Percentiles rank a stretch among this genome's conserved stretches.
These are phyloP conservation scores for Wallemia mellicola DNA, from an alignment of 1,284 basidiomycete species.

Conservation along the genomic window DNA sequence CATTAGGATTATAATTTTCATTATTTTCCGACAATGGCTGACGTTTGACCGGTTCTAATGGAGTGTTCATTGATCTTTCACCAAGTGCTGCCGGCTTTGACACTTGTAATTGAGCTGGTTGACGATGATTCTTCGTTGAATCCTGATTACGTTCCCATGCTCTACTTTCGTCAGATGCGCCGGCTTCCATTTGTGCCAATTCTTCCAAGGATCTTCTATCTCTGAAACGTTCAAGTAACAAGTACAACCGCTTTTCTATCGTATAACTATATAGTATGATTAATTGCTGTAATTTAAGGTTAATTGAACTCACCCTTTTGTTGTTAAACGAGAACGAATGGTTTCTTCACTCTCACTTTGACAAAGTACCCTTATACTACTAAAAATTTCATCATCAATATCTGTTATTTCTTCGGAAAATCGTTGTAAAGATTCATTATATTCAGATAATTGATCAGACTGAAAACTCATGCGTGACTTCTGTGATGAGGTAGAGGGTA, in stretches of 20 bases:
- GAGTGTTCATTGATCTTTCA: background rate
- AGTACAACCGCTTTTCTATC: background rate
- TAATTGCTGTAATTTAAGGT: too few species aligned
- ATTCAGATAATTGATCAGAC: conserved; percentile 15
- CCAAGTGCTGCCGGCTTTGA: background rate
- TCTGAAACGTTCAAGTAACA: background rate
- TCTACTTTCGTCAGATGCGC: background rate
- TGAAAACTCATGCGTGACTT: background rate
- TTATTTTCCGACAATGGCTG: background rate
- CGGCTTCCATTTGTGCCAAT: background rate
- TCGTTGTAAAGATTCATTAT: conserved; percentile 29
- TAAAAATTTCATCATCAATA: conserved; percentile 71
- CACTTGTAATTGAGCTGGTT: background rate
- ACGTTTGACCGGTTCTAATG: background rate
- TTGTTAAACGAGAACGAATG: conserved; percentile 32
- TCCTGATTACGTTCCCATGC: background rate
- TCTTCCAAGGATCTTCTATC: background rate
- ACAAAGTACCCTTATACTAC: conserved; percentile 75
- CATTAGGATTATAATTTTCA: background rate
- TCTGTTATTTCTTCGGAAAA: conserved; percentile 27
- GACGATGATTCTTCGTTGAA: background rate
- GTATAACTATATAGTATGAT: too few species aligned
- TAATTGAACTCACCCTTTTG: too few species aligned
- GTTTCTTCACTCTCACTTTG: conserved; percentile 37
- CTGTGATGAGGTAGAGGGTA: background rate